Base-by-base conservation (phyloP, 2,329 filamentous ascomycete species). In the Karstenula rhodostoma region DNA sequence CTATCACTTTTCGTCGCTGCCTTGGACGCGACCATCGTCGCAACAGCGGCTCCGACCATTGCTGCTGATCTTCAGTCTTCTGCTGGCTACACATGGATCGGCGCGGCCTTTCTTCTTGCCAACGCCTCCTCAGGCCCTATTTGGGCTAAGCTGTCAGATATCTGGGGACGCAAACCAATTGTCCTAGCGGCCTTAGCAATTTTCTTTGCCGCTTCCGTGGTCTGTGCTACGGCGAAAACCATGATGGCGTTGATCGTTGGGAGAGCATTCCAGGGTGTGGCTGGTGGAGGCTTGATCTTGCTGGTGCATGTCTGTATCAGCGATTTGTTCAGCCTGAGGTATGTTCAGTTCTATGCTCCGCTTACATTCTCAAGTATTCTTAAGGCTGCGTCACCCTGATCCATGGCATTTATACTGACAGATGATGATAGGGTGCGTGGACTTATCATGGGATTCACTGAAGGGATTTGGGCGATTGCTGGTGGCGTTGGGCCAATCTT, bases 61-160 rank as follows among this genome's bases (percentile, higher is more conserved):
- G 83, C 86, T 5, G 77, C 78, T 35, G 82, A 90, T 61, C 86
- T 94, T 62, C 72, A 87, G 47, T 90, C 90, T 6, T 86, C 86
- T 3, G 81, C 85, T 17, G 90, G 90, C 25, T 94, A 93, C 77
- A 87, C 88, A 15, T 94, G 91, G 92, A 90, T 94, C 61, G 91
- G 90, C 0, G 88, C 85, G 29, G 87, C 90, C 0, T 94, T 90
- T 74, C 81, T 93, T 3, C 85, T 94, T 12, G 89, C 88, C 17
- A 87, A 87, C 68, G 88, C 90, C 0, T 88, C 90, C 0, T 83
- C 83, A 1, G 86, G 85, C 0, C 89, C 90, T 0, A 85, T 90
- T n/a, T 93, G 90, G 90, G 89, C 88, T 3, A 86, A 85, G 53
- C 67, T 85, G 1, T 83, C 80, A 3, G 85, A 87, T 64, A 87